Conservation (phyloP, 208 protist genomes). For the Acanthamoeba rhysodes region DNA sequence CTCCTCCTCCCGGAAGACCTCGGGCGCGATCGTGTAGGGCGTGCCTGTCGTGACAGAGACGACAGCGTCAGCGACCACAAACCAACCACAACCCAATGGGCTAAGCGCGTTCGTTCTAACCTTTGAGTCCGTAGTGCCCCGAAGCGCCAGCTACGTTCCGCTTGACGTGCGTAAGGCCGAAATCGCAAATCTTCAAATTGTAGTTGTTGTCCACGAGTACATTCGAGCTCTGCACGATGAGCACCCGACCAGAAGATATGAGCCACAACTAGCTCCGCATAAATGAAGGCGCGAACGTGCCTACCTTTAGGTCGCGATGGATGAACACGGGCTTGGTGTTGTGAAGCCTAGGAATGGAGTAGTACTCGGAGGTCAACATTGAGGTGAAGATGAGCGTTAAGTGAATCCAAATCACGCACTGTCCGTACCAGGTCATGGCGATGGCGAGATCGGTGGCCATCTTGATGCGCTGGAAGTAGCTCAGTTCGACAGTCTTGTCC, state of each 20-base stretch:
- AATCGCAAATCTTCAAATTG: constrained; percentile 67
- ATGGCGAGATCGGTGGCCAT: constrained; percentile 45
- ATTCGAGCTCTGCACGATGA: neutral
- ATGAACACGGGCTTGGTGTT: constrained; percentile 41
- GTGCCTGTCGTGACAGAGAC: neutral
- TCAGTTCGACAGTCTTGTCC: neutral
- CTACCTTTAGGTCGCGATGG: constrained; percentile 46
- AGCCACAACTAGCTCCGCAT: neutral
- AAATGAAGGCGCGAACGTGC: neutral
- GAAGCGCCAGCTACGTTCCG: constrained; percentile 26
- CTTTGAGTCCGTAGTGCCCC: constrained; percentile 41
- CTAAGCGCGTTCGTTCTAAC: neutral
- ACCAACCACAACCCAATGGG: neutral
- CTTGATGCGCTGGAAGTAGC: constrained; percentile 70
- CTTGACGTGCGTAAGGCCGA: constrained; percentile 51
- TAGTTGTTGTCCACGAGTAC: constrained; percentile 50
- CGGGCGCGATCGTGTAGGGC: constrained; percentile 50
- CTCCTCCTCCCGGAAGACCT: constrained; percentile 43
- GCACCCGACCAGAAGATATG: neutral
- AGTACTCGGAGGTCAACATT: neutral
- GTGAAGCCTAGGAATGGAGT: constrained; percentile 27
- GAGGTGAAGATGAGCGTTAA: neutral
- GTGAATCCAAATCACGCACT: neutral
- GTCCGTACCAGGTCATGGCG: constrained; percentile 50
- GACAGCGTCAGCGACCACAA: neutral